Percentiles rank a stretch among this genome's conserved stretches.
These are phyloP conservation scores for Asclepias syriaca DNA, from an alignment of 257 asterid genomes.

Conservation along the genomic window DNA sequence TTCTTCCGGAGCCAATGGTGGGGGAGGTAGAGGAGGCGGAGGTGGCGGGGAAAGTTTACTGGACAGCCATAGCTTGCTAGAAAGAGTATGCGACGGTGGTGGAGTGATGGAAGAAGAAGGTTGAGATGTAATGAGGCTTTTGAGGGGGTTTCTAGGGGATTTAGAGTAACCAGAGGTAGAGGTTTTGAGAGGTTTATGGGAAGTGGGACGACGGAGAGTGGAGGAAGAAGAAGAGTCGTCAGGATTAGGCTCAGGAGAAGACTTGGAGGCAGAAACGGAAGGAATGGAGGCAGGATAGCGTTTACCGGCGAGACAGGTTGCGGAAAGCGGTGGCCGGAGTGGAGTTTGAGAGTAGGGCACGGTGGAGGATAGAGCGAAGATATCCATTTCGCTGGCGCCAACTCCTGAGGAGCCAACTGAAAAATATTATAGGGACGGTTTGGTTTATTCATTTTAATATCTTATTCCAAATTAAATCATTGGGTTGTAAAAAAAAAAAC, in stretches of 20 bases:
- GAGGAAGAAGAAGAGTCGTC: constrained; percentile 11
- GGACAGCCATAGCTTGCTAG: constrained; percentile 75
- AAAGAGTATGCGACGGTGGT: constrained; percentile 37
- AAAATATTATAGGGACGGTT: too few relatives aligned
- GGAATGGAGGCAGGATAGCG: constrained; percentile 9
- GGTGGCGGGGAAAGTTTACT: constrained; percentile 68
- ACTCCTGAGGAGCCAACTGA: not conserved
- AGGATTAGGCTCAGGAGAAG: constrained; percentile 15
- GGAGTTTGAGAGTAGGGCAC: constrained; percentile 18
- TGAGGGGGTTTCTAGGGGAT: constrained; percentile 53
- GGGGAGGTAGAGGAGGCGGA: constrained; percentile 37
- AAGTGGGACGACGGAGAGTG: constrained; percentile 52
- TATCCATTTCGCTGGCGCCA: constrained; percentile 11
- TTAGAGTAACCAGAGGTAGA: constrained; percentile 31
- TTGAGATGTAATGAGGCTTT: constrained; percentile 33
- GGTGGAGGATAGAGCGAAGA: constrained; percentile 25
- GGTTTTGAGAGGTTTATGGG: constrained; percentile 39
- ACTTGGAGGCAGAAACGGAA: constrained; percentile 16
- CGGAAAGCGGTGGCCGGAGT: constrained; percentile 22
- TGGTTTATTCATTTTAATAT: not conserved
- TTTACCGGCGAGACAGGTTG: constrained; percentile 20
- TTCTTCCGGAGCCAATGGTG: constrained; percentile 21
- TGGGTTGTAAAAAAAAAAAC: too few relatives aligned
- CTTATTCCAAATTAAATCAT: too few relatives aligned
- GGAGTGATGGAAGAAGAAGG: constrained; percentile 12